Evolutionary conservation across 331 rosid genomes (phyloP), one percentile per base, ranked within the genome.

Genomic region (Acacia concinna): DNA sequence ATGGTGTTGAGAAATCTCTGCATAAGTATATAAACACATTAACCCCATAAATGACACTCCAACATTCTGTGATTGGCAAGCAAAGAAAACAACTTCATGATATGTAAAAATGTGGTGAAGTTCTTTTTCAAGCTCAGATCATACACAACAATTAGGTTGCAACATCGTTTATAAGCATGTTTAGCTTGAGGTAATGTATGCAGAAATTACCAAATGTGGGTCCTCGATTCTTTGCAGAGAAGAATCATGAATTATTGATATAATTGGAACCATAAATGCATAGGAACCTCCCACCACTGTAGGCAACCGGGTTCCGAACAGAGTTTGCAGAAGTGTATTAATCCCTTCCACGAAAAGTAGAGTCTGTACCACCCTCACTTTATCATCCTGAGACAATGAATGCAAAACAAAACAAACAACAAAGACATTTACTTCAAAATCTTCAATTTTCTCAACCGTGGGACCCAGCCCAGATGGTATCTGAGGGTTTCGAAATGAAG

Each of bases 261-360:
- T 93, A 35, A 96, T 90, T 46, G 99, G 99, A 71, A 93, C 95
- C 99, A 96, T 96, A 83, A 89, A 93, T 46, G 99, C 98, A 76
- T 90, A 96, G 60, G 98, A 96, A n/a, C 99, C 99, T 76, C 99
- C 98, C 27, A 96, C 80, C 86, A 96, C 99, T 43, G 97, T 96
- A 25, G 99, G 99, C 57, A 96, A 86, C 81, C 99, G 84, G 35
- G 99, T 96, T 84, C 99, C 99, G 75, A 96, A 96, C 63, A 96
- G 90, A 21, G 99, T 93, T 81, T 96, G 99, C 63, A 96, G 82
- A 46, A 96, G 97, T 73, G 99, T 96, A 86, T 96, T 96, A 67
- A 96, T 80, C 73, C 99, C 99, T 89, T 91, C 90, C 73, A 91
- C 91, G 84, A 96, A 96, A 52, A 96, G 99, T 27, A 96, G 89